Evolutionary conservation across 768 basidiomycete species (phyloP), one percentile per base, ranked within the genome.

Genomic region (Kondoa subrosea): DNA sequence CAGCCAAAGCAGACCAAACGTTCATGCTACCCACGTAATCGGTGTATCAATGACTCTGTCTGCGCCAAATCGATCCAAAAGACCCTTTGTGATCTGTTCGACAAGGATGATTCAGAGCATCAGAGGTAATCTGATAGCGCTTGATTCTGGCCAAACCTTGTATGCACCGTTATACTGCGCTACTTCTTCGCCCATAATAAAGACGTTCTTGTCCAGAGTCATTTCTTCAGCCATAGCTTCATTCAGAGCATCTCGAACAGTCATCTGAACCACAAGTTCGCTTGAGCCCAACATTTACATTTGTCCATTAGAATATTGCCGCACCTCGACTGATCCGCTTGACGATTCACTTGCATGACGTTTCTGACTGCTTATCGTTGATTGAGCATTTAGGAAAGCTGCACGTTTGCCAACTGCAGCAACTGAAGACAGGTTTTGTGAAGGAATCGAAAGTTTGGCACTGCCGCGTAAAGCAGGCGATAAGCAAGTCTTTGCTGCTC

Each of bases 171-270:
- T 96, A 81, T 99, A 99, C 73, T 89, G 85, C 63, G 93, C 93
- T 69, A 99, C 95, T 77, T 99, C 95, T 79, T 99, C 95, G 68
- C 95, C 95, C 70, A 99, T 60, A 74, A 99, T 80, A 79, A 93
- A 99, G 56, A 99, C 95, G 34, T 81, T 86, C 77, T 92, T 88
- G 78, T 99, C 95, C 58, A 90, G 85, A 74, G 86, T 77, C 95
- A 99, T 97, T 80, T 99, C 95, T 80, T 99, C 95, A 80, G 96
- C 95, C 89, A 99, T 91, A 31, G 95, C 95, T 66, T 85, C 80
- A 79, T 96, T 97, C 71, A 99, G 86, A 57, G 95, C 95, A 67
- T 99, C 95, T 76, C 95, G 89, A 70, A 95, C 93, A 66, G 91
- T 97, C 92, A 93, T 90, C 90, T 91, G 67, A 27, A 26, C 58